These are phyloP conservation scores for Haplographium delicatum DNA, from an alignment of 495 filamentous ascomycete species.

Conservation along the genomic window DNA sequence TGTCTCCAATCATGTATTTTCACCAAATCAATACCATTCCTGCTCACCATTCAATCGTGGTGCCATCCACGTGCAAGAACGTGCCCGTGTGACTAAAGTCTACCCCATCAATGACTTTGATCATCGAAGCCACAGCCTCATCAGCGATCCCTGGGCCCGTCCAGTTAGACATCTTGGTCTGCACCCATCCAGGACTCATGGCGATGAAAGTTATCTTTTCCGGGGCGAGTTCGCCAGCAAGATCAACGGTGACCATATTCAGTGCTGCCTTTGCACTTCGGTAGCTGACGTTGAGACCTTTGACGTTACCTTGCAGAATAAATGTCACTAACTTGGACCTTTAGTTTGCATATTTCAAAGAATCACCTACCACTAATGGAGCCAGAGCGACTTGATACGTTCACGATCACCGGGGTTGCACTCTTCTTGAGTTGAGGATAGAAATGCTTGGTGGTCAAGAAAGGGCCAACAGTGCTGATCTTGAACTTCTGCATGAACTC, in stretches of 20 bases:
- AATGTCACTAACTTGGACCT: too few relatives aligned
- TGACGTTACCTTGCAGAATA: too few relatives aligned
- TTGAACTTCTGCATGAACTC: conserved; percentile 1
- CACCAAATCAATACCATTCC: too few relatives aligned
- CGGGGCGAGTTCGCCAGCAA: background rate
- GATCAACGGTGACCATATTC: conserved; percentile 1
- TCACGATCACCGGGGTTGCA: background rate
- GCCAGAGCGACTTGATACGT: background rate
- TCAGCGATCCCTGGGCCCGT: background rate
- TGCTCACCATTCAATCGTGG: background rate
- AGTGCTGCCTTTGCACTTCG: background rate
- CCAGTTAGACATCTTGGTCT: conserved; percentile 1
- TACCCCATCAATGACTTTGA: background rate
- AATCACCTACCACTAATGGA: conserved; percentile 1
- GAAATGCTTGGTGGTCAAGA: conserved; percentile 1
- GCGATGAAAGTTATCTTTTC: background rate
- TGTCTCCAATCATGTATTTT: too few relatives aligned
- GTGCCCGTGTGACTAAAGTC: background rate
- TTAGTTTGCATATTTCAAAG: too few relatives aligned
- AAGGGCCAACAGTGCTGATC: background rate
- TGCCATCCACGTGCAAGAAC: background rate
- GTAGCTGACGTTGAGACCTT: background rate
- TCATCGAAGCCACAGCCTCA: background rate
- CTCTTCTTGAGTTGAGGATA: background rate
- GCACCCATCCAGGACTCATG: background rate